Percentiles rank a stretch among this genome's conserved stretches.
These are phyloP conservation scores for Venturia oleaginea DNA, from an alignment of 2,329 filamentous ascomycete genomes.

Conservation along the genomic window DNA sequence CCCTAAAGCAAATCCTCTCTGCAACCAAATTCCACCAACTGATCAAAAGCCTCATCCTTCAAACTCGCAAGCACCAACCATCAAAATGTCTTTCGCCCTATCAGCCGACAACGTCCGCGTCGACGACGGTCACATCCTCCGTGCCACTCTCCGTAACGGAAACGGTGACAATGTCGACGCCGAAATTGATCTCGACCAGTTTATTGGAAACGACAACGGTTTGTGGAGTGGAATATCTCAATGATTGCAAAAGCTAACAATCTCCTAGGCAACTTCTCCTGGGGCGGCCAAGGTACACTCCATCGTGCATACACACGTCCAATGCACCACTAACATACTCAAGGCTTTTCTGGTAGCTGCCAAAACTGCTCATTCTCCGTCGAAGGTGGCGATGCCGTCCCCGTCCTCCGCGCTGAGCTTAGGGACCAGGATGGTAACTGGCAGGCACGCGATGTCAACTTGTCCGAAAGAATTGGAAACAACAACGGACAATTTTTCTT, in stretches of 20 bases:
- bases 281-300: conserved; percentile 28
- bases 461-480: conserved; percentile 47
- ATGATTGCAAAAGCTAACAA: neutral
- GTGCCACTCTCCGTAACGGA: conserved; percentile 31
- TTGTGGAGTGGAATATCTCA: conserved; percentile 10
- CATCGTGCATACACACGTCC: conserved; percentile 17
- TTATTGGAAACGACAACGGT: conserved; percentile 47
- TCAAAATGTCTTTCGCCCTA: conserved; percentile 42
- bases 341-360: conserved; percentile 40
- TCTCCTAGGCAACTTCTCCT: conserved; percentile 33
- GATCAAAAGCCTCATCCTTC: neutral
- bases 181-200: conserved; percentile 41
- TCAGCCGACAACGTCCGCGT: conserved; percentile 39
- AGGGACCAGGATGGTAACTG: conserved; percentile 34
- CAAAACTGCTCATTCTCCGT: conserved; percentile 39
- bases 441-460: conserved; percentile 42
- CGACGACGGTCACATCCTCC: conserved; percentile 43
- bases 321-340: conserved; percentile 12
- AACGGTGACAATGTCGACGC: conserved; percentile 38
- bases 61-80: neutral
- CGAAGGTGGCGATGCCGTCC: conserved; percentile 42
- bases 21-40: neutral
- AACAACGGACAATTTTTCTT: conserved; percentile 39
- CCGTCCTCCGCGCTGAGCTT: conserved; percentile 45
- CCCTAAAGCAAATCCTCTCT: neutral